These are phyloP conservation scores for Amyloporia xantha DNA, from an alignment of 768 basidiomycete species.

Conservation along the genomic window DNA sequence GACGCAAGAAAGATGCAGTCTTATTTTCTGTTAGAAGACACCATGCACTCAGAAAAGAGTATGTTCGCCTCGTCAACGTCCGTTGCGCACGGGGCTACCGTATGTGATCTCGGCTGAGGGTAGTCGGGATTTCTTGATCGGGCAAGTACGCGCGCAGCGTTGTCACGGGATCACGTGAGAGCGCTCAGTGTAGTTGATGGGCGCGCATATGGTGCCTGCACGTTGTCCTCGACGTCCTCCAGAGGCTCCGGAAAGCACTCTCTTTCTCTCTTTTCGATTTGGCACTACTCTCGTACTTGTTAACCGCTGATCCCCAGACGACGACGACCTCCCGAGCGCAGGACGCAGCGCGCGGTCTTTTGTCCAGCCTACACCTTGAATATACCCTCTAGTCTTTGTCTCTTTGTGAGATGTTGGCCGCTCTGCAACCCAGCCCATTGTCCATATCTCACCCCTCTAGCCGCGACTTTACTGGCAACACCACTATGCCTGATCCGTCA, in stretches of 20 bases:
- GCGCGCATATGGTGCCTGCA: not conserved
- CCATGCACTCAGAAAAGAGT: too few species aligned
- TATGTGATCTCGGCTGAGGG: too few species aligned
- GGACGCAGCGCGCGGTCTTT: slow-evolving; percentile 10
- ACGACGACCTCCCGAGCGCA: slow-evolving; percentile 1
- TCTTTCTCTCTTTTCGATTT: not conserved
- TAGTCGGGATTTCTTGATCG: too few species aligned
- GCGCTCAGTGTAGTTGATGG: not conserved
- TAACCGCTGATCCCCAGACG: not conserved
- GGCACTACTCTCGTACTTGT: not conserved
- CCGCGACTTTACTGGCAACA: slow-evolving; percentile 7
- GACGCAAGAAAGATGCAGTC: too few species aligned
- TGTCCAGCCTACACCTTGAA: not conserved
- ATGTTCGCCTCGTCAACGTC: too few species aligned
- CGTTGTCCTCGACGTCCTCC: slow-evolving; percentile 6
- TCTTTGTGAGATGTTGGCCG: slow-evolving; percentile 13
- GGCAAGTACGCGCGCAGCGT: too few species aligned
- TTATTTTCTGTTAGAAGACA: too few species aligned
- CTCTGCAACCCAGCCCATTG: slow-evolving; percentile 7
- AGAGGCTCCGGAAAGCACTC: slow-evolving; percentile 17
- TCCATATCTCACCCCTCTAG: slow-evolving; percentile 9
- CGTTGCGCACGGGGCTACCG: too few species aligned
- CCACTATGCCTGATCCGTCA: slow-evolving; percentile 15
- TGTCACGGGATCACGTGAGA: not conserved
- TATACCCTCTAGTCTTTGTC: not conserved